Conservation (phyloP, 805 yeast species). For the Saccharomycopsis fibuligera region DNA sequence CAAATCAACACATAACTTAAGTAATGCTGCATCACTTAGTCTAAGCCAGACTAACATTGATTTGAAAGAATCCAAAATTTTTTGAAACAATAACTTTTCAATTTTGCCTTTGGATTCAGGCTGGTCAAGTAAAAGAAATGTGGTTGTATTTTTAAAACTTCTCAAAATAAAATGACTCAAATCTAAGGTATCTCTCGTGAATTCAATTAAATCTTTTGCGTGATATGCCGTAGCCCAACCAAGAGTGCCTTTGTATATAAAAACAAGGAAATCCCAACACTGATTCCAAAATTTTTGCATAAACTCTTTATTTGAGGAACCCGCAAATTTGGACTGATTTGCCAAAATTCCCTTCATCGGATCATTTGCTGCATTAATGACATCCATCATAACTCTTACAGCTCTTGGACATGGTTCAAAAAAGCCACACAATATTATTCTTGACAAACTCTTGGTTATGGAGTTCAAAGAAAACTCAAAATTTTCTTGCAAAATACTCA, state of each 20-base stretch:
- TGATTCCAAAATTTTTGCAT: constrained; percentile 53
- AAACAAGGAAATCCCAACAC: constrained; percentile 67
- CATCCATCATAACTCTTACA: constrained; percentile 69
- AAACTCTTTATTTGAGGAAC: constrained; percentile 23
- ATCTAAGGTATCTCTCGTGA: constrained; percentile 82
- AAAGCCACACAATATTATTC: constrained; percentile 40
- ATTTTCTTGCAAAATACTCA: constrained; percentile 40
- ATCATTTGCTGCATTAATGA: constrained; percentile 54
- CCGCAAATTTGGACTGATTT: constrained; percentile 23
- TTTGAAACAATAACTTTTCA: constrained; percentile 37
- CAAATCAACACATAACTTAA: constrained; percentile 65
- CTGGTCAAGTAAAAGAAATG: constrained; percentile 29
- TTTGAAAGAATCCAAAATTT: constrained; percentile 56
- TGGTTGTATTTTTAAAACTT: constrained; percentile 48
- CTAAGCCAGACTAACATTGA: constrained; percentile 76
- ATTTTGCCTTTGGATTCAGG: constrained; percentile 20
- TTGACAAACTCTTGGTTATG: constrained; percentile 38
- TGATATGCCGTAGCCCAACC: constrained; percentile 66
- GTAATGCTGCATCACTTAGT: constrained; percentile 69
- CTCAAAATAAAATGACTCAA: constrained; percentile 63
- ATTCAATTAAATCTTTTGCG: constrained; percentile 57
- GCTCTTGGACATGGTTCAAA: constrained; percentile 74
- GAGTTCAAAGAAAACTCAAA: constrained; percentile 43
- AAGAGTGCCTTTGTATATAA: constrained; percentile 61
- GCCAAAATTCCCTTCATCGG: constrained; percentile 55